These are phyloP conservation scores for Wallacemonas sp. DNA, from an alignment of 208 protist genomes.

Conservation along the genomic window DNA sequence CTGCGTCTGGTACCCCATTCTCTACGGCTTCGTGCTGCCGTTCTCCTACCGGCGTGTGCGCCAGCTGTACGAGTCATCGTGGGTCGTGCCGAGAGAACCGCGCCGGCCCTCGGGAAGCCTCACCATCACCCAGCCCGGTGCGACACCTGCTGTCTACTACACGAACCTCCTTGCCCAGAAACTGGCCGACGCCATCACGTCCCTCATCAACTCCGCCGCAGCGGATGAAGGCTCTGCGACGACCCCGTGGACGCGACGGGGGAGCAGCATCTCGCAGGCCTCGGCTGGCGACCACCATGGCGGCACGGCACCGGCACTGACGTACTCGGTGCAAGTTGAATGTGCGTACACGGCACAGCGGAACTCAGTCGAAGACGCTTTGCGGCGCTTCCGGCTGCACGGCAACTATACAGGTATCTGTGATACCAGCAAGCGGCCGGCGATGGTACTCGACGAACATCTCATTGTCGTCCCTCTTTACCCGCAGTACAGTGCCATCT, in stretches of 20 bases:
- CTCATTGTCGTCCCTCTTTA: slow-evolving; percentile 47
- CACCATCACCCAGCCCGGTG: neutral
- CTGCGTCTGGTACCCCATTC: slow-evolving; percentile 30
- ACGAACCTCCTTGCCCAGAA: slow-evolving; percentile 2
- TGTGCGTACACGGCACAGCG: slow-evolving; percentile 20
- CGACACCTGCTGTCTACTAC: slow-evolving; percentile 5
- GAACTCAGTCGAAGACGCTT: slow-evolving; percentile 26
- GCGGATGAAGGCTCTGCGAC: neutral
- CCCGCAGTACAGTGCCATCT: slow-evolving; percentile 46
- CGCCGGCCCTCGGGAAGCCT: neutral
- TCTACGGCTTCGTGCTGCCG: slow-evolving; percentile 35
- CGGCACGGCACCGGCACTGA: neutral
- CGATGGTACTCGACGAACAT: slow-evolving; percentile 21
- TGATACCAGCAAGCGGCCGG: slow-evolving; percentile 14
- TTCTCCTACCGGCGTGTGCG: slow-evolving; percentile 21
- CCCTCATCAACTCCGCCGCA: neutral
- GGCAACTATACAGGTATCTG: slow-evolving; percentile 21
- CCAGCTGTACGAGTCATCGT: slow-evolving; percentile 28
- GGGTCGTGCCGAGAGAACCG: slow-evolving; percentile 12
- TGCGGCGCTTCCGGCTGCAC: slow-evolving; percentile 19
- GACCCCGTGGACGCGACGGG: neutral
- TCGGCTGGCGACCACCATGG: neutral
- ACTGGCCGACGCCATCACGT: neutral
- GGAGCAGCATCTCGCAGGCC: slow-evolving; percentile 3
- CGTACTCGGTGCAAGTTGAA: slow-evolving; percentile 33